Evolutionary conservation across 805 yeast species (phyloP).

Genomic region (Monosporozyma aquatica): DNA sequence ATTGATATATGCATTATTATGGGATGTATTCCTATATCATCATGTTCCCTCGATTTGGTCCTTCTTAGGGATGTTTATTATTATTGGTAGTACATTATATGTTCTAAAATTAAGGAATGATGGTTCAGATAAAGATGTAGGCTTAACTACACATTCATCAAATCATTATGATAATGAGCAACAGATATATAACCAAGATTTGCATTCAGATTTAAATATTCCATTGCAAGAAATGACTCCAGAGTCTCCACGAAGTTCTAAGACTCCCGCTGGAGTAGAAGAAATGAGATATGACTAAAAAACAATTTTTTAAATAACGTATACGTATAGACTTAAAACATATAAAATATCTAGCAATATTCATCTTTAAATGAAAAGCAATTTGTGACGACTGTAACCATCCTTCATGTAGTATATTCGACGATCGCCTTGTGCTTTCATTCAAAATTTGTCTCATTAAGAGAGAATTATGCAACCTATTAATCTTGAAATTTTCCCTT

Average conservation of each 20-base stretch:
- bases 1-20: slow-evolving; percentile 65
- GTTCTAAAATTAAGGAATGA: slow-evolving; percentile 42
- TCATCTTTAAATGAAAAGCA: too few species aligned
- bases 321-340: too few species aligned
- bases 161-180: background rate
- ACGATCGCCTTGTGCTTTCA: too few species aligned
- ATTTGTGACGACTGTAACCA: too few species aligned
- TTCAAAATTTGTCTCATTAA: too few species aligned
- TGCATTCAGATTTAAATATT: background rate
- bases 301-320: too few species aligned
- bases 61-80: slow-evolving; percentile 57
- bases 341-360: too few species aligned
- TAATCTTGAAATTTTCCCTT: background rate
- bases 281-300: background rate
- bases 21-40: slow-evolving; percentile 66
- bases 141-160: background rate
- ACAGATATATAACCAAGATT: background rate
- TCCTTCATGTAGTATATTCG: too few species aligned
- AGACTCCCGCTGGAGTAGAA: background rate
- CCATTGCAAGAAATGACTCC: slow-evolving; percentile 1
- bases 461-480: too few species aligned
- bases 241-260: background rate
- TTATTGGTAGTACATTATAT: slow-evolving; percentile 53
- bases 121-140: background rate
- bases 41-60: slow-evolving; percentile 66